Evolutionary conservation across 768 basidiomycete genomes (phyloP), one percentile per base, ranked within the genome.

Genomic region (Hypsizygus marmoreus): DNA sequence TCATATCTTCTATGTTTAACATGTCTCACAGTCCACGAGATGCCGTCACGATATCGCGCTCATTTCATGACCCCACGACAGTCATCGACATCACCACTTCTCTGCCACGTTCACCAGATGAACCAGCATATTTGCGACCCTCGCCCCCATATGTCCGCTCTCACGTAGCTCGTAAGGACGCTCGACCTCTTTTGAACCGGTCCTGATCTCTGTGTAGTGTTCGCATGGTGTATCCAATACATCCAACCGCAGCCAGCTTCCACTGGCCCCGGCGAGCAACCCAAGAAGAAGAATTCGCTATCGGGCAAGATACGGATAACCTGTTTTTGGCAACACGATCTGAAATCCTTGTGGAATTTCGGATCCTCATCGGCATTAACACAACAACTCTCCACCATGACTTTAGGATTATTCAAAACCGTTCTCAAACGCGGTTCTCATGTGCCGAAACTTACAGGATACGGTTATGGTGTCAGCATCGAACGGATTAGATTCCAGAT

Each of bases 291-390:
- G 51, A 59, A 35, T 17, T 49, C 55, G 7, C 33, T 51, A 9
- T 57, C 58, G 42, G 73, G 68, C 32, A 71, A 77, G 49, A 61
- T 92, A 20, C 84, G 91, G 28, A 80, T 95, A 50, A 93, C 90
- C 1, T 95, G 91, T 60, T 94, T 95, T 61, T 95, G 91, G 90
- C 91, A 95, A 61, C 94, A 95, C 63, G 91, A 97, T 69, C 79
- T 95, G 22, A 88, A 89, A 51, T 80, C 91, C 0, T 63, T 91
- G 29, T 95, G 92, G 91, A 88, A 82, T 29, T 77, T 93, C 40
- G 84, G 82, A 6, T 78, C 84, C 0, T 74, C 80, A 1, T 71
- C 80, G 12, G 75, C 80, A 23, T 57, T 92, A 8, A 76, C 80
- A 7, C 89, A 91, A 53, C 91, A 95, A 54, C 76, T 97, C 2